phyloP scores from a whole-genome alignment of 257 asterid species.

The Solanum etuberosum region DNA sequence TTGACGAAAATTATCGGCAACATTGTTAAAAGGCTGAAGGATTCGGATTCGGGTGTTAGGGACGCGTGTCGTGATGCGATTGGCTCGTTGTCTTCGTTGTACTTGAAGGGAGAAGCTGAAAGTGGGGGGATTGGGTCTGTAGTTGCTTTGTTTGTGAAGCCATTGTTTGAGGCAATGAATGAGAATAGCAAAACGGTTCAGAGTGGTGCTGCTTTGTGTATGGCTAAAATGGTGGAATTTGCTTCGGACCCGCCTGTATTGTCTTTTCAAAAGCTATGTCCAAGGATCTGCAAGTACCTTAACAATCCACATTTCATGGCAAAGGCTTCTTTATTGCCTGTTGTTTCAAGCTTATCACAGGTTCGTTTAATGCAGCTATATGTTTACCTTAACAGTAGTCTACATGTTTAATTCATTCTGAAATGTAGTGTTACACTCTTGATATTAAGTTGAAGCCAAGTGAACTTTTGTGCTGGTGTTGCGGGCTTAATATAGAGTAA shows the following conservation, averaged over 20 bases:
- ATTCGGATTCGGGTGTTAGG: slow-evolving; percentile 82
- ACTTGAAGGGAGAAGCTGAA: slow-evolving; percentile 52
- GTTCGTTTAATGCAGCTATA: slow-evolving; percentile 20
- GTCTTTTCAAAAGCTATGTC: slow-evolving; percentile 77
- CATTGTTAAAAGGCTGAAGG: slow-evolving; percentile 78
- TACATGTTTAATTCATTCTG: neutral
- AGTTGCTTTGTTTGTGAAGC: slow-evolving; percentile 73
- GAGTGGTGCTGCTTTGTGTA: slow-evolving; percentile 79
- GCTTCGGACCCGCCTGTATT: slow-evolving; percentile 52
- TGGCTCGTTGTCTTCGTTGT: slow-evolving; percentile 65
- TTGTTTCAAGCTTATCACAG: slow-evolving; percentile 84
- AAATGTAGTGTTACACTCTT: neutral
- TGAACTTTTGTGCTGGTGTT: neutral
- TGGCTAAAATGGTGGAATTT: slow-evolving; percentile 82
- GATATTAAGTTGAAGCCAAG: neutral
- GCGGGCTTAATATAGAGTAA: neutral
- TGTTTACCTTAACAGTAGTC: neutral
- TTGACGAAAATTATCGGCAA: slow-evolving; percentile 72
- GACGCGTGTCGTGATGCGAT: slow-evolving; percentile 87
- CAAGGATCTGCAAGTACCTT: slow-evolving; percentile 78
- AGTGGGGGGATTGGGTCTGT: slow-evolving; percentile 50
- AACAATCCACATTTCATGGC: slow-evolving; percentile 77
- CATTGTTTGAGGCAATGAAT: slow-evolving; percentile 83
- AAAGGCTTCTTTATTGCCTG: slow-evolving; percentile 77
- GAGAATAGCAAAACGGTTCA: slow-evolving; percentile 89